Base-by-base conservation (phyloP, 2,329 filamentous ascomycete genomes). In the Colletotrichum plurivorum region DNA sequence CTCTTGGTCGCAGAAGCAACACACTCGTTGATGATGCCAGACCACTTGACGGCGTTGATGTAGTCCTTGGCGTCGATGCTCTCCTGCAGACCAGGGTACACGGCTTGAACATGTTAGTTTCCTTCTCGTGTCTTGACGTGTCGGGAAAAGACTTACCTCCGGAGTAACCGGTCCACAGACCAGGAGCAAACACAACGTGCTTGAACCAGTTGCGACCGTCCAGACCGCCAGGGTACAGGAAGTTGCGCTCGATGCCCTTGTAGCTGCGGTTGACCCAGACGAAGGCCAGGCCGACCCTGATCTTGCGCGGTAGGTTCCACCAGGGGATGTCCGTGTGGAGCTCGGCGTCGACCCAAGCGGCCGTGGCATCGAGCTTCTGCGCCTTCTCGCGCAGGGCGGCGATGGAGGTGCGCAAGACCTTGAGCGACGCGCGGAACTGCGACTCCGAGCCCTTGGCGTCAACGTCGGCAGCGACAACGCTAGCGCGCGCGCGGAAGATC, bases 171-270 rank as follows among this genome's bases (percentile, higher is more conserved):
- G 94, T 97, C 94, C 94, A 97, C 55, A 95, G 79, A 0, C 95
- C 95, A 0, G 95, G 95, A 1, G 95, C 95, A 80, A 97, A 98
- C 1, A 98, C 92, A 2, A 97, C 92, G 76, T 98, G 95, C 83
- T 98, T 98, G 84, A 95, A 98, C 94, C 94, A 98, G 25, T 84
- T 84, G 69, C 95, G 85, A 1, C 90, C 89, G 77, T 97, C 95
- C 20, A 98, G 81, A 0, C 95, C 95, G 3, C 87, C 84, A 5
- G 89, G 81, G 75, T 94, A 92, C 71, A 98, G 75, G 79, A 98
- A 97, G 58, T 90, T 85, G 16, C 94, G 86, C 79, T 98, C 95
- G 0, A 98, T 82, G 9, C 85, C 84, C 85, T 97, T 97, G 84
- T 97, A 97, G 78, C 93, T 92, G 39, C 84, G 85, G 79, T 98